Base-by-base conservation (phyloP, 768 basidiomycete genomes). In the Hortiboletus flavorubellus region DNA sequence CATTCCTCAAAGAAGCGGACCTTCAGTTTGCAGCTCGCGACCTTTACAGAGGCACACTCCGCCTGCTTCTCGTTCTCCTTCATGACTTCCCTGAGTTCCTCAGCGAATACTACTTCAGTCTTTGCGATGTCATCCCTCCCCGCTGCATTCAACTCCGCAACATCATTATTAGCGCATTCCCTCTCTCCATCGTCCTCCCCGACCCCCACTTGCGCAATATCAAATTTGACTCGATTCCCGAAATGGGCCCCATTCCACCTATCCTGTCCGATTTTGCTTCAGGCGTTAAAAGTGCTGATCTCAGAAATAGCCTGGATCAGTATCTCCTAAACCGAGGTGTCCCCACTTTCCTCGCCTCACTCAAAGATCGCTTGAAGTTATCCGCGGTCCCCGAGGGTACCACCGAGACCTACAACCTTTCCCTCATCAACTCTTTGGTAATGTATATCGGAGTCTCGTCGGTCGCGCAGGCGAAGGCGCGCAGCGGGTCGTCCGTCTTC, bases 1-100 rank as follows among this genome's bases (percentile, higher is more conserved):
- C 94, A 2, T 96, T 98, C 80, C 78, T 99, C 63, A 89, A 86
- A 65, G 82, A 87, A 33, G 84, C 87, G 12, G 85, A 91, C 61
- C 80, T 98, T 41, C 84, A 89, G 60, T 79, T 82, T 23, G 86
- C 93, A 5, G 87, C 89, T 21, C 82, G 89, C 41, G 89, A 92
- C 59, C 81, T 99, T 41, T 98, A 95, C 76, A 86, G 91, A 41
- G 97, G 93, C 21, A 83, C 93, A 21, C 78, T 97, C 44, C 85
- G 95, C 35, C 80, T 99, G 31, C 84, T 99, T 46, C 82, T 99
- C 45, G 93, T 98, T 54, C 86, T 99, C 49, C 84, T 99, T 18
- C 95, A 99, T 72, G 97, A 98, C 73, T 98, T 98, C 79, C 97
- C 97, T 48, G 97, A 98, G 58, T 98, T 98, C 78, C 79, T 98